A percentile compares a stretch with the other conserved stretches of the same genome.
phyloP scores from a whole-genome alignment of 768 basidiomycete species.

The Gloeophyllum trabeum region DNA sequence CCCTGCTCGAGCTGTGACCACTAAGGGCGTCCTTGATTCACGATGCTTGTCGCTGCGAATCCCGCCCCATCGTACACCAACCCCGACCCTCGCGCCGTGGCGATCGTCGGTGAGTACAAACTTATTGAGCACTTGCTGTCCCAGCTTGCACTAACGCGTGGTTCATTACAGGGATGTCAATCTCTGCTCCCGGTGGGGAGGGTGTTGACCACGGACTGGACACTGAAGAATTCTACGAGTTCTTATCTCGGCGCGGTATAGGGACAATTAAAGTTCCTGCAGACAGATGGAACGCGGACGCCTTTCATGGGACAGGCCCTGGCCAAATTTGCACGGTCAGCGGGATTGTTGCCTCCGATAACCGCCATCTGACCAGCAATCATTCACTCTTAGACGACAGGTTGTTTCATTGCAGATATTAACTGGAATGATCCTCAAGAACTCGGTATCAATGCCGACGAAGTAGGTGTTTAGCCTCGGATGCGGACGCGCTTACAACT shows the following conservation, averaged over 20 bases:
- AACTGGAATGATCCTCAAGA: conserved; percentile 7
- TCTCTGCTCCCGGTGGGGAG: conserved; percentile 6
- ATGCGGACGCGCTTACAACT: neutral
- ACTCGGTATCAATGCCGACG: conserved; percentile 10
- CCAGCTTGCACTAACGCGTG: neutral
- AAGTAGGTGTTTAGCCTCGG: neutral
- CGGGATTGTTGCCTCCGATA: neutral
- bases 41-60: no score
- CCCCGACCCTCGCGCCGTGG: conserved; percentile 4
- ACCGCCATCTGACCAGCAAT: neutral
- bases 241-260: conserved; percentile 1
- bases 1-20: neutral
- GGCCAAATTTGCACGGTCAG: conserved; percentile 6
- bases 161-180: conserved; percentile 3
- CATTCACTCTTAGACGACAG: conserved; percentile 4
- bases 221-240: conserved; percentile 4
- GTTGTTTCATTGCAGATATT: conserved; percentile 5
- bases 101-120: conserved; percentile 5
- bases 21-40: neutral
- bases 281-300: conserved; percentile 7
- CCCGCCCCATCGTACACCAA: conserved; percentile 2
- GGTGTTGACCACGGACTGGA: conserved; percentile 2
- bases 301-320: conserved; percentile 3
- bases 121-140: neutral
- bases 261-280: conserved; percentile 3